Percentiles rank a stretch among this genome's conserved stretches.
Evolutionary conservation across 345 rosid species (phyloP).

Genomic region (Chamaenerion angustifolium): DNA sequence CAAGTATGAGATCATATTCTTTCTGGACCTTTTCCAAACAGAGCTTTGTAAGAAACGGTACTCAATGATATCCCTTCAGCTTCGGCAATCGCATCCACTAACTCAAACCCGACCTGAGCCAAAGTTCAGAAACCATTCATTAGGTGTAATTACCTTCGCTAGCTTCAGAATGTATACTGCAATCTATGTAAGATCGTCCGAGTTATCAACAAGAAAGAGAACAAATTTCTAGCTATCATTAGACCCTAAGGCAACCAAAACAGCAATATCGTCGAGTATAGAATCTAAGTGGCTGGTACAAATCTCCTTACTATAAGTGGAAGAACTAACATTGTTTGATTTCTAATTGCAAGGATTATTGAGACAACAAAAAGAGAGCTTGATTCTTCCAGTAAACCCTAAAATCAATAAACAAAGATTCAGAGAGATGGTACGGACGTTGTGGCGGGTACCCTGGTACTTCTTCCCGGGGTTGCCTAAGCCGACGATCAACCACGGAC

Average conservation of each 20-base stretch:
- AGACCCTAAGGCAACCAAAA: no score
- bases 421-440: conserved; percentile 22
- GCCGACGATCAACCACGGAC: conserved; percentile 80
- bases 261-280: no score
- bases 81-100: conserved; percentile 77
- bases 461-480: conserved; percentile 85
- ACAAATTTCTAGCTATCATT: no score
- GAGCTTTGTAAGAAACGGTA: conserved; percentile 50
- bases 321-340: no score
- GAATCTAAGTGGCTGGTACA: no score
- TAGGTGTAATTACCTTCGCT: no score
- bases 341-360: no score
- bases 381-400: background rate
- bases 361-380: background rate
- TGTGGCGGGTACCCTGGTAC: conserved; percentile 72
- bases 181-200: no score
- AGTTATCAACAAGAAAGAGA: no score
- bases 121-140: no score
- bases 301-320: no score
- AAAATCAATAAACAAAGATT: background rate
- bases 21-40: conserved; percentile 62
- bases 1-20: background rate
- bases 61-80: conserved; percentile 75
- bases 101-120: conserved; percentile 71
- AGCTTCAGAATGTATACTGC: no score